Evolutionary conservation across 2,329 filamentous ascomycete species (phyloP), one percentile per base, ranked within the genome.

Genomic region (Chalaropsis thielavioides): DNA sequence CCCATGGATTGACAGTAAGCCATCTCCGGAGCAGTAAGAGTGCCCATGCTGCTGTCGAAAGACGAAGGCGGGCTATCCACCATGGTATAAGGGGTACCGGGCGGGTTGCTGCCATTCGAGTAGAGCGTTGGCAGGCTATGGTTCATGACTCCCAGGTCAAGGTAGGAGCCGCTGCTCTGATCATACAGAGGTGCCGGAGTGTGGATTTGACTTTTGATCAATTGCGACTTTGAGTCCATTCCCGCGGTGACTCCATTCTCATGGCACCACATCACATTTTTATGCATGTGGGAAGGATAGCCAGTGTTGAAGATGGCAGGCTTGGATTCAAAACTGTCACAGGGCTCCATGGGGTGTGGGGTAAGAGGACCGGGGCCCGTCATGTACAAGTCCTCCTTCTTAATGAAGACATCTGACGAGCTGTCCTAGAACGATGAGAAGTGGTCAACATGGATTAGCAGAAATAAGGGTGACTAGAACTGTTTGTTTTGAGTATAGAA

Each of bases 41-140:
- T 27, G 17, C 51, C 63, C 63, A 65, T 56, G 8, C 41, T 54
- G 38, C 63, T 46, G 44, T 65, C 63, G 24, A 54, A 56, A 27
- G 58, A 65, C 13, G 63, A 65, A 19, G 43, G n/a, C 7, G 63
- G 58, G 38, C 58, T 65, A 43, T 41, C 44, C 19, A 60, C 35
- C 31, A 51, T 43, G 22, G 43, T 54, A 24, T 56, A 64, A 19
- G 62, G 51, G 19, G 62, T 59, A 17, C 22, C 51, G 3, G 49
- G 49, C 19, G 24, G 49, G 8, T 51, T 58, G n/a, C 54, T 58
- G 17, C 54, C 24, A 31, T 58, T 31, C 10, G 54, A 58, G n/a
- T 58, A 58, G 31, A 58, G 31, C 3, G 54, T 58, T 3, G 54
- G 54, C 27, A n/a, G n/a, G n/a, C 43, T 38, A 10, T 58, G 27